phyloP scores from a whole-genome alignment of 306 rosid genomes.

The Boehmeria nivea region DNA sequence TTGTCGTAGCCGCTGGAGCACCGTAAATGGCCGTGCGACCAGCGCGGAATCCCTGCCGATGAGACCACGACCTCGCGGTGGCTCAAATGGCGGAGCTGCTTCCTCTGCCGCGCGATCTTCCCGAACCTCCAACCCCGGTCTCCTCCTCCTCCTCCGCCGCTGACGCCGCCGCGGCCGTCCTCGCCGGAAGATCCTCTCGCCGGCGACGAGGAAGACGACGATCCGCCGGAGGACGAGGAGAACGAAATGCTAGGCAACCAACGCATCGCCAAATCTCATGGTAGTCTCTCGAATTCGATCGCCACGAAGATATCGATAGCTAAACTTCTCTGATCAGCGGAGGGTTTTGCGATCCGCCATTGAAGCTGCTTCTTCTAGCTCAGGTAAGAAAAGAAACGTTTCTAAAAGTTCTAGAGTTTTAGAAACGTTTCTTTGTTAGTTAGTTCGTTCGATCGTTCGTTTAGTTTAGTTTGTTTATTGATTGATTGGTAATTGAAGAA shows the following conservation, averaged over 20 bases:
- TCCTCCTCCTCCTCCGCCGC: too few relatives aligned
- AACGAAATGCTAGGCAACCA: slow-evolving; percentile 61
- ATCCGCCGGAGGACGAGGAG: slow-evolving; percentile 28
- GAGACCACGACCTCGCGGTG: slow-evolving; percentile 10
- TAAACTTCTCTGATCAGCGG: too few relatives aligned
- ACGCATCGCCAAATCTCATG: slow-evolving; percentile 43
- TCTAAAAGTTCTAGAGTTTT: too few relatives aligned
- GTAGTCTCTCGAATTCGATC: background rate
- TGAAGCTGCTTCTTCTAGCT: too few relatives aligned
- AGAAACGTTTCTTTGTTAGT: too few relatives aligned
- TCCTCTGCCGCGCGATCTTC: slow-evolving; percentile 36
- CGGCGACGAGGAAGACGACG: slow-evolving; percentile 25
- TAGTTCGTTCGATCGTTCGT: too few relatives aligned
- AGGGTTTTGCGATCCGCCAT: too few relatives aligned
- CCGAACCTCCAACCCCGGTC: slow-evolving; percentile 44
- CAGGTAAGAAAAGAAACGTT: too few relatives aligned
- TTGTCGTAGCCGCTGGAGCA: slow-evolving; percentile 5
- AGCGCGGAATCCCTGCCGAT: background rate
- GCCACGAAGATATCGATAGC: too few relatives aligned
- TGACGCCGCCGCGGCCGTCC: too few relatives aligned
- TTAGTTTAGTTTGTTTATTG: too few relatives aligned
- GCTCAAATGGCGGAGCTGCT: slow-evolving; percentile 29
- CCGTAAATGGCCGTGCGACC: slow-evolving; percentile 7
- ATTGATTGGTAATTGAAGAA: too few relatives aligned
- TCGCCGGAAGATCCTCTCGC: background rate